Percentiles rank a stretch among this genome's conserved stretches.
These are phyloP conservation scores for Rhazya stricta DNA, from an alignment of 257 asterid species.

Conservation along the genomic window DNA sequence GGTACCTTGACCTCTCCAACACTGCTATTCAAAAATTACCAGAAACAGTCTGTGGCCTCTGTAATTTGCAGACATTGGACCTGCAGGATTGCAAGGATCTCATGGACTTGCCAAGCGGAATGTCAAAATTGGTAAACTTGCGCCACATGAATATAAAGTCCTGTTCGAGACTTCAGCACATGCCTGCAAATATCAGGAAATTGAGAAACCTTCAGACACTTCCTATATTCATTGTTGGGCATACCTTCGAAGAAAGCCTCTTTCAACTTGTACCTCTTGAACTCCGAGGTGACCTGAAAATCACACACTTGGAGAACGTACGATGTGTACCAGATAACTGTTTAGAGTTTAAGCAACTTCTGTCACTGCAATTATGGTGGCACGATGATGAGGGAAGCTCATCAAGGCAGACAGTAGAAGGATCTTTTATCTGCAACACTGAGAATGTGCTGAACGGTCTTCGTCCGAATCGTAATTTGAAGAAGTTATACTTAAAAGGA, in stretches of 20 bases:
- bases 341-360: conserved; percentile 10
- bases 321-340: not conserved
- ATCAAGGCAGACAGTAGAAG: conserved; percentile 8
- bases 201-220: conserved; percentile 28
- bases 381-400: conserved; percentile 5
- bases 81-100: not conserved
- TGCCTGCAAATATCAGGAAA: conserved; percentile 15
- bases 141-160: not conserved
- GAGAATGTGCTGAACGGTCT: conserved; percentile 22
- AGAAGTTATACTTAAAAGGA: conserved; percentile 20
- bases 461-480: conserved; percentile 24
- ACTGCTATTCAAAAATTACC: conserved; percentile 3
- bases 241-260: conserved; percentile 4
- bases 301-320: conserved; percentile 27
- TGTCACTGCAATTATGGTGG: conserved; percentile 25
- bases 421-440: conserved; percentile 8
- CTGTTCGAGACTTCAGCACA: conserved; percentile 19
- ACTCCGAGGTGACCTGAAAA: conserved; percentile 25
- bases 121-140: not conserved
- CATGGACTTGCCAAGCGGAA: not conserved
- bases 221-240: conserved; percentile 24
- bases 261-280: conserved; percentile 15
- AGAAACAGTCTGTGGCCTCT: not conserved
- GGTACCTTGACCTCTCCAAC: conserved; percentile 20
- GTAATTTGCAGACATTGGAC: not conserved